Evolutionary conservation across 371 early-diverging fungal genomes (phyloP), one percentile per base, ranked within the genome.

Genomic region (Mucor piriformis): DNA sequence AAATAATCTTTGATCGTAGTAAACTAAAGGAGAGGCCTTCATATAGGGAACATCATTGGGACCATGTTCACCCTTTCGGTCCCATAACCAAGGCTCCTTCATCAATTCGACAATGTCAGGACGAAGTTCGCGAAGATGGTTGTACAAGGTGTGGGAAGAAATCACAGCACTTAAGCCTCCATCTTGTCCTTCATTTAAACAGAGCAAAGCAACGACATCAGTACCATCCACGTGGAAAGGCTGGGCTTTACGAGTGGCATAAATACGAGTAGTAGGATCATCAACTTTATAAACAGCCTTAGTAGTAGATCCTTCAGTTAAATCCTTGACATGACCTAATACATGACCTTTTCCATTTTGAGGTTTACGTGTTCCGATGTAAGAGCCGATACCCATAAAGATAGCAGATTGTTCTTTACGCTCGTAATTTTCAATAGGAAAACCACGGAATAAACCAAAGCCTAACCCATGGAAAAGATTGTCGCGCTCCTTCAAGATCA

Each of bases 141-240:
- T 75, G 47, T 79, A 79, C 2, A 79, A 55, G 3, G 79, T 79
- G 48, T 73, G 79, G 0, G 76, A 79, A 2, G 76, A 79, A 15
- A 79, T 72, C 3, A 79, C 37, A 0, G 76, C 72, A 15, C 72
- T 73, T 18, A 70, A 42, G 21, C 79, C 79, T 10, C 76, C 76
- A 21, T 75, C 70, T 20, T 56, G 34, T 15, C 74, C 76, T 42
- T 69, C 67, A 3, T 62, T 49, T 23, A 79, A 56, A 54, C 76
- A 75, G 10, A 79, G 57, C 0, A 79, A 53, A 2, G 51, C 72
- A 23, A 79, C 79, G 12, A 75, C 52, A 35, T 79, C 79, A 6
- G 79, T 69, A 27, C 76, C 79, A 47, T 78, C 79, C 3, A 73
- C 73, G 27, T 79, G 79, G 59, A 79, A 79, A 20, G 79, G 79